Conservation (phyloP, 352 stramenopile genomes). For the Globisporangium abappressorium region DNA sequence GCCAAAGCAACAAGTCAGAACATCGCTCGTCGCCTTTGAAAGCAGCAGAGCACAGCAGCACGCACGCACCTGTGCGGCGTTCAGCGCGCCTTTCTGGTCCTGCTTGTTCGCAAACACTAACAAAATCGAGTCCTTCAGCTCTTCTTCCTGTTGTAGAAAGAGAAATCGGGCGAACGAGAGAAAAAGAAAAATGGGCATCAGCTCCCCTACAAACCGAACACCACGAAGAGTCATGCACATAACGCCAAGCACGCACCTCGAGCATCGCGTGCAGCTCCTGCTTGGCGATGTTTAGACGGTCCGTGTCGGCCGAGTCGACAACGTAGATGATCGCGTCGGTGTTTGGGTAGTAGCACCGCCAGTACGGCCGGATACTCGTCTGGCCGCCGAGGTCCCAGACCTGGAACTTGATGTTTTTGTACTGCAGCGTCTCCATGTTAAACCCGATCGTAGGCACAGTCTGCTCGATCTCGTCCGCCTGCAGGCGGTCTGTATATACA, state of each 20-base stretch:
- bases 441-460: constrained; percentile 99
- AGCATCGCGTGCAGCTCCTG: constrained; percentile 98
- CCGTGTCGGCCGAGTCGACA: constrained; percentile 94
- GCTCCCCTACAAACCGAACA: neutral
- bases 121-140: constrained; percentile 98
- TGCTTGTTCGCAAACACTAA: constrained; percentile 99
- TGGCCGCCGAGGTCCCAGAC: constrained; percentile 99
- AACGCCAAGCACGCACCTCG: constrained; percentile 50
- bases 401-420: constrained; percentile 96
- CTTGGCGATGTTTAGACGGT: constrained; percentile 97
- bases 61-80: constrained; percentile 70
- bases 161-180: constrained; percentile 4
- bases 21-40: neutral
- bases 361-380: constrained; percentile 99
- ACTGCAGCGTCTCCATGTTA: constrained; percentile 92
- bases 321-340: constrained; percentile 98
- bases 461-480: constrained; percentile 95
- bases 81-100: constrained; percentile 95
- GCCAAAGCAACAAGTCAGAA: neutral
- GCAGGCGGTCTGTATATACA: constrained; percentile 53
- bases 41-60: neutral
- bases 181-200: neutral
- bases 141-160: constrained; percentile 89
- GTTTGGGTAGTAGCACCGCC: constrained; percentile 99
- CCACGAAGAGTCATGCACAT: neutral